These are phyloP conservation scores for Ambrosiella xylebori DNA, from an alignment of 2,329 filamentous ascomycete genomes.

Conservation along the genomic window DNA sequence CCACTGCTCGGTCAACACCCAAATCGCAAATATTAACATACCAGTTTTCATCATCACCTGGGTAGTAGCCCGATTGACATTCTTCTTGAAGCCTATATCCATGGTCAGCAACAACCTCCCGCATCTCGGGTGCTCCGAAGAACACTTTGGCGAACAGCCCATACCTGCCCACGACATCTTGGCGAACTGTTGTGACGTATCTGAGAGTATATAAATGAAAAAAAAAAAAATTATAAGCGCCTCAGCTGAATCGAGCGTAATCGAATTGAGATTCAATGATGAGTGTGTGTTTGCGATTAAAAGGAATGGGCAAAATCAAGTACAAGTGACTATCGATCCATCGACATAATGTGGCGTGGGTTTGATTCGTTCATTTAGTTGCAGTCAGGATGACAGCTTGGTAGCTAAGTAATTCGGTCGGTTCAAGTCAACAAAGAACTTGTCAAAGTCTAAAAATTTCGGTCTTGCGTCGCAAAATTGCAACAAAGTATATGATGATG, in stretches of 20 bases:
- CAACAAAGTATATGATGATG: background rate
- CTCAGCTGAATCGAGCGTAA: background rate
- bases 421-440: no score
- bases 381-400: no score
- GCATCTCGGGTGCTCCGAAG: conserved; percentile 9
- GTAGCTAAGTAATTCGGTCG: no score
- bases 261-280: no score
- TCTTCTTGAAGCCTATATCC: conserved; percentile 43
- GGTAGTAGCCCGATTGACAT: conserved; percentile 96
- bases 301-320: no score
- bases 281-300: no score
- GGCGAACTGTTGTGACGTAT: conserved; percentile 13
- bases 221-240: background rate
- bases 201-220: background rate
- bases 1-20: conserved; percentile 13
- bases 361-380: no score
- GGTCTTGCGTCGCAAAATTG: no score
- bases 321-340: no score
- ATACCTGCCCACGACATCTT: conserved; percentile 57
- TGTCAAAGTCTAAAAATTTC: no score
- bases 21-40: conserved; percentile 22
- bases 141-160: conserved; percentile 2
- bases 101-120: conserved; percentile 19
- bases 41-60: conserved; percentile 99
- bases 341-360: no score